Evolutionary conservation across 75 land plant species (phyloP), one percentile per base, ranked within the genome.

Genomic region (Ceratopteris richardii): DNA sequence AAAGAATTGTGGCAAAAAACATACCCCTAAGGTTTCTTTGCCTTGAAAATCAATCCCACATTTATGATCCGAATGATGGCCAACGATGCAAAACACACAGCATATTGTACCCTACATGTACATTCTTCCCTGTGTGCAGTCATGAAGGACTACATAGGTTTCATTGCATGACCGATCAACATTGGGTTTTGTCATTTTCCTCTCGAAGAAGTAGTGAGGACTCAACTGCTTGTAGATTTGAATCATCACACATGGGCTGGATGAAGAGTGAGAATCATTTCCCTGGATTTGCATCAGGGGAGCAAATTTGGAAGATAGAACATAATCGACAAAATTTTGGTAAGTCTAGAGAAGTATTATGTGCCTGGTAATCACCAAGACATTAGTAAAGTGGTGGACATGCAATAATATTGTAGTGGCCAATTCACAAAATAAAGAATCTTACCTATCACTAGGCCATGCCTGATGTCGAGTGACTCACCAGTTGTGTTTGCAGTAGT

Each of bases 11-110:
- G 88, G 88, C 58, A 63, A n/a, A 13, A 67, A 72, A 79, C 63
- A 30, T 84, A 81, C 31, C 72, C 82, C 0, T 59, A 55, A 9
- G 86, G 84, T 53, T 50, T 81, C 47, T 84, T 87, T 57, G 80
- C 90, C 1, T 80, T 84, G 46, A 91, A 91, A 62, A 91, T 87
- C 27, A 93, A 91, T 68, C 93, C 97, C 0, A 91, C 89, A 0
- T 91, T 87, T 58, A 91, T 87, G 93, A 77, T 91, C 23, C 77
- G 97, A 13, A 88, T 93, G 1, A 78, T 83, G 0, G 81, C 86
- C 24, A 82, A 80, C 27, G 83, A 83, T 66, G 90, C 87, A 0
- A 69, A 78, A 0, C 87, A 86, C 42, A 86, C 82, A 46, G n/a
- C 60, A 55, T 86, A 86, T 53, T 86, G 90, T 53, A 83, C 90